Evolutionary conservation across 202 grass and related monocot genomes (phyloP).

Genomic region (Cymbopogon flexuosus): DNA sequence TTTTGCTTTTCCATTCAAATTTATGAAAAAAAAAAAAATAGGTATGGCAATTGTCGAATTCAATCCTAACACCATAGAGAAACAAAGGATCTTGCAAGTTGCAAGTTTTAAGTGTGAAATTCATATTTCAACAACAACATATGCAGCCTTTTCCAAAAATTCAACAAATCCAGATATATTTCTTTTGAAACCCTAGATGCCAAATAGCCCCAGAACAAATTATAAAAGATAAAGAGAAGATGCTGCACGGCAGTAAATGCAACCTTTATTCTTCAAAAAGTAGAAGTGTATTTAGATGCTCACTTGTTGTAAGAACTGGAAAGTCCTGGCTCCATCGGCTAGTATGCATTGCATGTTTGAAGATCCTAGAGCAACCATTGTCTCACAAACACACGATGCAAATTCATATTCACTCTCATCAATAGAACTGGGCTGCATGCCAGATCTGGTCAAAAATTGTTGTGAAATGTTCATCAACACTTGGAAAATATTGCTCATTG

Average conservation of each 20-base stretch:
- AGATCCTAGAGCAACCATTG: constrained; percentile 88
- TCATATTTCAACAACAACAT: neutral
- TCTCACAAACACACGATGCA: constrained; percentile 73
- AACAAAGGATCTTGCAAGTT: neutral
- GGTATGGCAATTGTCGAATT: neutral
- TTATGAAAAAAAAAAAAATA: neutral
- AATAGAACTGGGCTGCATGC: constrained; percentile 46
- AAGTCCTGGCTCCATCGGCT: constrained; percentile 59
- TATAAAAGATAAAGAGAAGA: neutral
- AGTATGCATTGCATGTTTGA: constrained; percentile 96
- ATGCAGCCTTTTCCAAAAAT: neutral
- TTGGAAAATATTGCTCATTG: constrained; percentile 73
- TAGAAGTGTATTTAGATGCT: constrained; percentile 31
- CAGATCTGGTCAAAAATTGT: constrained; percentile 74
- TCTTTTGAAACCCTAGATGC: neutral
- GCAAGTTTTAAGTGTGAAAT: neutral
- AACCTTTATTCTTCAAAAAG: neutral
- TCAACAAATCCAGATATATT: neutral
- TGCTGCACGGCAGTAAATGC: constrained; percentile 18
- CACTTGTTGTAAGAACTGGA: constrained; percentile 85
- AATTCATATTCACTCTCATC: constrained; percentile 91
- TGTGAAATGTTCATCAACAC: constrained; percentile 84
- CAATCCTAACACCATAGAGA: neutral
- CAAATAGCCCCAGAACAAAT: constrained; percentile 16
- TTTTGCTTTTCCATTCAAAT: neutral